Evolutionary conservation across 169 alveolate genomes (phyloP), one percentile per base, ranked within the genome.

Genomic region (Eimeria acervulina): DNA sequence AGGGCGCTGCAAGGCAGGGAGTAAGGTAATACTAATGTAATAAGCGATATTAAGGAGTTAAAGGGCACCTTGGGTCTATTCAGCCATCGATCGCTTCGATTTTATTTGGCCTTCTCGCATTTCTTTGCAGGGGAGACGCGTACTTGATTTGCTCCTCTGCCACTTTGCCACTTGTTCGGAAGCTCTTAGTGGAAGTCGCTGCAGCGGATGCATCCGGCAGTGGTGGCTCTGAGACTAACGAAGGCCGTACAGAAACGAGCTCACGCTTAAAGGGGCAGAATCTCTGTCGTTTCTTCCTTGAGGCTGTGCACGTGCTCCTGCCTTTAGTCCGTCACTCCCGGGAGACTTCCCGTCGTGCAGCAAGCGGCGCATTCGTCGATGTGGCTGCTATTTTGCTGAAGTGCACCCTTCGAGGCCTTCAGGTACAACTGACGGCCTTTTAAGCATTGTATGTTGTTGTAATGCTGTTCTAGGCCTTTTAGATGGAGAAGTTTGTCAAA

Each of bases 241-340:
- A 33, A 78, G n/a, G 87, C 87, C 74, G n/a, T 33, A 28, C 52
- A 28, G 90, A 90, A 17, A 68, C 70, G 42, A 31, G 47, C 13
- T 93, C 96, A 10, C 76, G 31, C 59, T 70, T 93, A 44, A 61
- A 33, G 66, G 96, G 96, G 26, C 94, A 80, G 80, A 59, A 51
- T 42, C 96, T 93, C 61, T 80, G 93, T 51, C 96, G 96, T 31
- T 88, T 88, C n/a, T 55, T 93, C 61, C 94, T 93, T 47, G 96
- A 93, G 66, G 89, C 89, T 23, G 84, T 55, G 36, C 88, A 93
- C 44, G 63, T 80, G 61, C 94, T 93, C 8, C 94, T 93, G 38
- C 96, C 96, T 33, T 90, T 93, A 55, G 1, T 81, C 51, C 96
- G 55, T n/a, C 51, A 31, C 31, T 13, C 66, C 38, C 31, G 59